A percentile compares a stretch with the other conserved stretches of the same genome.
Conservation (phyloP, 179 eudicot species). For the Camellia oleifera region DNA sequence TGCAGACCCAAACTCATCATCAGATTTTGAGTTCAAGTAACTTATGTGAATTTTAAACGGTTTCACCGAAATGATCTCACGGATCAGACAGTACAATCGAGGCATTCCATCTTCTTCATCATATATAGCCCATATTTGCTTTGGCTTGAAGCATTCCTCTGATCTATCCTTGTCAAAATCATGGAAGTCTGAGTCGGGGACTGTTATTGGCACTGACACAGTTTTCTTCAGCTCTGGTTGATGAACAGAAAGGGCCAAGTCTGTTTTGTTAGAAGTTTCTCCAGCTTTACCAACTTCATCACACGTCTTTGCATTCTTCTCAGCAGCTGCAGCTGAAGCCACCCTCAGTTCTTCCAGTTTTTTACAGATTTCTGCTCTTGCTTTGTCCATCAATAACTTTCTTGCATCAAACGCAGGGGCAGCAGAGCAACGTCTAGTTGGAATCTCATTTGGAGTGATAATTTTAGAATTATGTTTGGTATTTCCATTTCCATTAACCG, state of each 20-base stretch:
- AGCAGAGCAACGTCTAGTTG: slow-evolving; percentile 27
- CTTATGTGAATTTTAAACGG: slow-evolving; percentile 67
- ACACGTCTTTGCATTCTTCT: slow-evolving; percentile 39
- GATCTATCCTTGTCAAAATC: slow-evolving; percentile 79
- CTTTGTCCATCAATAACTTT: slow-evolving; percentile 53
- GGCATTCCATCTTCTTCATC: slow-evolving; percentile 97
- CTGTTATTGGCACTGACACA: slow-evolving; percentile 41
- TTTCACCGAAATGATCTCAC: slow-evolving; percentile 54
- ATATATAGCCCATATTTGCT: slow-evolving; percentile 91
- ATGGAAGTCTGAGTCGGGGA: slow-evolving; percentile 91
- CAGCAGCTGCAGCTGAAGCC: slow-evolving; percentile 32
- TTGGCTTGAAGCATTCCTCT: slow-evolving; percentile 65
- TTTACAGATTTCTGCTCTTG: slow-evolving; percentile 43
- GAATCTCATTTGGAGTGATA: slow-evolving; percentile 30
- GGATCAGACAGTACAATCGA: slow-evolving; percentile 72
- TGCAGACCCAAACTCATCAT: slow-evolving; percentile 52
- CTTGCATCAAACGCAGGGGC: slow-evolving; percentile 40
- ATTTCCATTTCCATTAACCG: slow-evolving; percentile 38
- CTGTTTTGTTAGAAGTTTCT: slow-evolving; percentile 25
- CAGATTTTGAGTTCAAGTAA: slow-evolving; percentile 71
- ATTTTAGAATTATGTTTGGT: slow-evolving; percentile 31
- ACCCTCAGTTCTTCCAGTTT: slow-evolving; percentile 40
- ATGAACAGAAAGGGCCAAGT: slow-evolving; percentile 16
- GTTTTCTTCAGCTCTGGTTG: slow-evolving; percentile 33
- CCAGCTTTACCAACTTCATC: slow-evolving; percentile 28